Base-by-base conservation (phyloP, 2,329 filamentous ascomycete genomes). In the Thyridium curvatum region DNA sequence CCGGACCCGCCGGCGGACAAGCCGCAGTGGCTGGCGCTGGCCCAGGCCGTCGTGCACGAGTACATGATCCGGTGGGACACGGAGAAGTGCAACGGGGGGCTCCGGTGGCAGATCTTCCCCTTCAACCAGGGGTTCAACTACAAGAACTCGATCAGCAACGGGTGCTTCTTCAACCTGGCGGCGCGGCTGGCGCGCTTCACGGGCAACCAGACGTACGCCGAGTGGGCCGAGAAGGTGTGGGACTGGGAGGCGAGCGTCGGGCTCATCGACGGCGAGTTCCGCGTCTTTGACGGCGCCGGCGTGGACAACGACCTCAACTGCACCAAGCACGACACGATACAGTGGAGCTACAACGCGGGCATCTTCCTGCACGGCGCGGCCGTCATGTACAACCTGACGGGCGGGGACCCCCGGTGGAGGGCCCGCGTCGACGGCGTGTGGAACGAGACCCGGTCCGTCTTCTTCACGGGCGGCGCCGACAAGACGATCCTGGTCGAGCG, bases 21-120 rank as follows among this genome's bases (percentile, higher is more conserved):
- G 38, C 79, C 84, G 0, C 79, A 84, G 44, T 94, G 85, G 85
- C 71, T 93, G n/a, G 79, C 81, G 7, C 71, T 93, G 38, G 82
- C 76, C 1, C 84, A 89, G 58, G 84, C 82, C 10, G 83, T 87
- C 2, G 94, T 91, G 60, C 88, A 91, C 64, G 80, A 83, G 37
- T 87, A 88, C 52, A 78, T 77, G 3, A 61, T 62, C 15, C 76
- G 86, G 16, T 91, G 86, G 83, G 81, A 93, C 49, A 64, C 61
- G 3, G 52, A 62, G 0, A 69, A 68, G 1, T 94, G 88, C 58
- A 68, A 64, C 34, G 88, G 88, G 36, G 88, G 88, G 9, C 61
- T 94, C 47, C 78, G 84, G 46, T 94, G 89, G 89, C 88, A 94
- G 64, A 84, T 94, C 44, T 90, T 83, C 64, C 71, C 77, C 12